Evolutionary conservation across 169 alveolate genomes (phyloP).

Genomic region (Plasmodium knowlesi): DNA sequence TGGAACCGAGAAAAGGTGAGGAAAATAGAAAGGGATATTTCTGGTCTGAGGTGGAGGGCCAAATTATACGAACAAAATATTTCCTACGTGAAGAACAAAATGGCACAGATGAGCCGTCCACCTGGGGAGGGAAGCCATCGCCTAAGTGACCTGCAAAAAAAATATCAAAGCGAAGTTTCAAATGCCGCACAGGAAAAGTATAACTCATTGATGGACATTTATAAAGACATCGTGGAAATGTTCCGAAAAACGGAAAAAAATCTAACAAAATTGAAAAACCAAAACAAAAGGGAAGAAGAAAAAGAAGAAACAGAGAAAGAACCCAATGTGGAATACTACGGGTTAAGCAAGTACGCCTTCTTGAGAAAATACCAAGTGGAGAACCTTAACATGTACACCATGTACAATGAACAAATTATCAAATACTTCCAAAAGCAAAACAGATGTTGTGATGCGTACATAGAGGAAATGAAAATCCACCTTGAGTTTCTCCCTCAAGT

Average conservation of each 20-base stretch:
- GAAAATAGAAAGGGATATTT: slow-evolving; percentile 3
- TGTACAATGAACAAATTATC: neutral
- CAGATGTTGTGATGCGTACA: slow-evolving; percentile 25
- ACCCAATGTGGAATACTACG: neutral
- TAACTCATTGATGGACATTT: neutral
- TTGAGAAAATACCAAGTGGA: neutral
- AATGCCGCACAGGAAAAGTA: slow-evolving; percentile 1
- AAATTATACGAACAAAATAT: slow-evolving; percentile 20
- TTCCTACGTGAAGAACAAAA: slow-evolving; percentile 1
- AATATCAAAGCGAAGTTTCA: slow-evolving; percentile 1
- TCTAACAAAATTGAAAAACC: neutral
- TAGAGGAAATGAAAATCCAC: slow-evolving; percentile 5
- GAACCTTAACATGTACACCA: neutral
- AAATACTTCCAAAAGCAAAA: slow-evolving; percentile 16
- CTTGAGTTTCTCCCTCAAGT: neutral
- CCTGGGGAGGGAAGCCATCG: neutral
- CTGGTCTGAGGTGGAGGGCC: neutral
- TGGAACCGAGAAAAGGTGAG: slow-evolving; percentile 5
- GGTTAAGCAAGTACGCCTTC: slow-evolving; percentile 1
- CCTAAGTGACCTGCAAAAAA: neutral
- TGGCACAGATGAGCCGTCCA: neutral
- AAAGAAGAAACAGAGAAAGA: neutral
- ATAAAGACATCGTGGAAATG: slow-evolving; percentile 1
- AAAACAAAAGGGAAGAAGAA: slow-evolving; percentile 2
- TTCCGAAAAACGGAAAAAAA: neutral